These are phyloP conservation scores for Simplicillium aogashimaense DNA, from an alignment of 2,329 filamentous ascomycete species.

Conservation along the genomic window DNA sequence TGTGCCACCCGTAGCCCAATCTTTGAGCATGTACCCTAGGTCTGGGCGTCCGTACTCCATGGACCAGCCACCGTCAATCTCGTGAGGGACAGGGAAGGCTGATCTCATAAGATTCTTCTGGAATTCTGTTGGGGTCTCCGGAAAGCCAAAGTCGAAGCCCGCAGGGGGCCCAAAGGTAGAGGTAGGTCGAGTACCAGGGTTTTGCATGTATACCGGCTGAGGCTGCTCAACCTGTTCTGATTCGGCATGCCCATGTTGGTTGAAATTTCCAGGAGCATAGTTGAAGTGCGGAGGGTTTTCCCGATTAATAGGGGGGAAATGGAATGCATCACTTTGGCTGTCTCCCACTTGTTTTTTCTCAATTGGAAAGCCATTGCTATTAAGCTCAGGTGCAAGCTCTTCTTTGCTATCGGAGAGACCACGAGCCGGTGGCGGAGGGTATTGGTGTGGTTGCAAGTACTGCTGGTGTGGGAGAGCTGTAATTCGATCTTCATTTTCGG, in stretches of 20 bases:
- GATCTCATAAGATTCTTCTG: slow-evolving; percentile 87
- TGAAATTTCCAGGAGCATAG: slow-evolving; percentile 38
- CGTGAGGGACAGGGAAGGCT: slow-evolving; percentile 63
- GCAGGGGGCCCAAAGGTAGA: slow-evolving; percentile 50
- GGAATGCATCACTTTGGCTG: slow-evolving; percentile 34
- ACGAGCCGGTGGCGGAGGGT: slow-evolving; percentile 15
- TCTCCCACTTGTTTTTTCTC: slow-evolving; percentile 27
- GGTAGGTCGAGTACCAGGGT: slow-evolving; percentile 30
- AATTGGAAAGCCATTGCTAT: slow-evolving; percentile 36
- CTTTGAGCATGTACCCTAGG: slow-evolving; percentile 74
- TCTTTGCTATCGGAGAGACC: slow-evolving; percentile 19
- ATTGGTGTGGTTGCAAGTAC: slow-evolving; percentile 46
- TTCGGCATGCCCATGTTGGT: slow-evolving; percentile 10
- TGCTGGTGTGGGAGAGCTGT: slow-evolving; percentile 67
- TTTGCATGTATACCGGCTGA: slow-evolving; percentile 43
- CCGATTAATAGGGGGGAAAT: slow-evolving; percentile 44
- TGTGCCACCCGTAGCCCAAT: slow-evolving; percentile 64
- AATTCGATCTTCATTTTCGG: slow-evolving; percentile 76
- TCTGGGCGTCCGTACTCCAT: slow-evolving; percentile 89
- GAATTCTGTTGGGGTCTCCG: slow-evolving; percentile 74
- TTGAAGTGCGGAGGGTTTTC: slow-evolving; percentile 49
- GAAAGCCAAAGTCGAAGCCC: slow-evolving; percentile 73
- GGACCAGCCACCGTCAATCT: slow-evolving; percentile 72
- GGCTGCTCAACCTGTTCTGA: slow-evolving; percentile 23
- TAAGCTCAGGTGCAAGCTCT: slow-evolving; percentile 37